Evolutionary conservation across 2,329 filamentous ascomycete species (phyloP), one percentile per base, ranked within the genome.

Genomic region (Rutstroemia sp.): DNA sequence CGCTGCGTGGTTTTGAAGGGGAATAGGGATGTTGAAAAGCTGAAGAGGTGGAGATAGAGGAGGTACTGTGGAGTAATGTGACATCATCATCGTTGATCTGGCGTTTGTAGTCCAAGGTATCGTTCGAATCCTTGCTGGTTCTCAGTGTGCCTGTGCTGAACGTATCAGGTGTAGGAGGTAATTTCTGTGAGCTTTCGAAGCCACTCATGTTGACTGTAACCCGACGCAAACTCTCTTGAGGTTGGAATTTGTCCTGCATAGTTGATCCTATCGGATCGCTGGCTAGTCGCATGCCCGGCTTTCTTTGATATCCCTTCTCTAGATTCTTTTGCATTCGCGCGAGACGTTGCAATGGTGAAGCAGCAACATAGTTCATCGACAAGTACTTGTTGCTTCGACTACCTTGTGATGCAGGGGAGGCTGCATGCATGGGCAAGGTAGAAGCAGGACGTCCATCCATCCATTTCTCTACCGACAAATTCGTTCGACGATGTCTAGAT

Each of bases 281-380:
- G 14, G 39, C 16, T 2, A 52, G 48, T 45, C 54, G 46, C 54
- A 56, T 19, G 17, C 21, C 51, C 14, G 54, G 44, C 10, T 38
- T 56, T 7, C 12, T 56, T 3, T 45, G 50, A 14, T 44, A 42
- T 30, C 51, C 47, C 45, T 62, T 66, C 36, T 65, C 60, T 16
- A 67, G 44, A 16, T 61, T 64, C n/a, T 59, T 53, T 51, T 59
- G 74, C 38, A 75, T 65, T 57, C 71, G 75, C 60, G 80, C 79
- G 7, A 80, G 66, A 38, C 74, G 73, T 62, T 81, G 78, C 1
- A 80, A 68, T 0, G 80, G 80, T 2, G 78, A 80, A 8, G 73
- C 74, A 3, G 80, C 63, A 21, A 78, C 68, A 44, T 77, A 72
- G 10, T 73, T 74, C 50, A 80, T 73, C 1, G 77, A 76, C 42